Evolutionary conservation across 495 filamentous ascomycete species (phyloP).

Genomic region (Penicillium atrosanguineum): DNA sequence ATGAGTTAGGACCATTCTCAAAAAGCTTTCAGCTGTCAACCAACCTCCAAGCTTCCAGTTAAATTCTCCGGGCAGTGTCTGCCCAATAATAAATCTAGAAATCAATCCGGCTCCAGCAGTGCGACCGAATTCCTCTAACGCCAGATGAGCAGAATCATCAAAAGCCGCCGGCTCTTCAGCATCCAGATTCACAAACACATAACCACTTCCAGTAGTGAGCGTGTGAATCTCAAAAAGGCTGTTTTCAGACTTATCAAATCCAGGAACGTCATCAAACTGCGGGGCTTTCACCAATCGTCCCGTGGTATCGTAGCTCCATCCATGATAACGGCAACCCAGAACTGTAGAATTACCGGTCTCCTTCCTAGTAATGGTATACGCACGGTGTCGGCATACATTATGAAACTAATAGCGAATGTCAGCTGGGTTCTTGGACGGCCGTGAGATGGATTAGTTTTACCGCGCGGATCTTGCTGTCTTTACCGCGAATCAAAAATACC

Average conservation of each 20-base stretch:
- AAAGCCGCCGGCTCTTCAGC: slow-evolving; percentile 14
- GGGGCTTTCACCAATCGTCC: slow-evolving; percentile 60
- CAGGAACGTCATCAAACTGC: slow-evolving; percentile 51
- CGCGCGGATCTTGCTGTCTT: slow-evolving; percentile 48
- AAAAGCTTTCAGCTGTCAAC: background rate
- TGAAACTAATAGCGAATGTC: slow-evolving; percentile 35
- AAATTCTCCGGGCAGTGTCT: slow-evolving; percentile 36
- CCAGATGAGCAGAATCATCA: slow-evolving; percentile 4
- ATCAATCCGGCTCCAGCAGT: slow-evolving; percentile 9
- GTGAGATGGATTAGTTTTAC: too few species aligned
- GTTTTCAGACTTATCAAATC: slow-evolving; percentile 55
- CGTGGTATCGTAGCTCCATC: slow-evolving; percentile 58
- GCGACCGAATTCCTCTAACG: slow-evolving; percentile 12
- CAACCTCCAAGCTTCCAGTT: slow-evolving; percentile 46
- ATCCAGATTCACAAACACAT: slow-evolving; percentile 47
- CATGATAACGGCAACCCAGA: slow-evolving; percentile 59
- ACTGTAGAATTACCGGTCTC: slow-evolving; percentile 49
- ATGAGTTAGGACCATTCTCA: background rate
- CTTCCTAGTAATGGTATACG: slow-evolving; percentile 53
- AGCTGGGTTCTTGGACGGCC: too few species aligned
- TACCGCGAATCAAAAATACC: slow-evolving; percentile 48
- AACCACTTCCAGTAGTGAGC: slow-evolving; percentile 25
- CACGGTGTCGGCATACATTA: slow-evolving; percentile 59
- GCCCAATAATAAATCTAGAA: slow-evolving; percentile 33
- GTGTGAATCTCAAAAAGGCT: slow-evolving; percentile 46